Evolutionary conservation across 495 filamentous ascomycete species (phyloP).

Genomic region (Aspergillus biplanus): DNA sequence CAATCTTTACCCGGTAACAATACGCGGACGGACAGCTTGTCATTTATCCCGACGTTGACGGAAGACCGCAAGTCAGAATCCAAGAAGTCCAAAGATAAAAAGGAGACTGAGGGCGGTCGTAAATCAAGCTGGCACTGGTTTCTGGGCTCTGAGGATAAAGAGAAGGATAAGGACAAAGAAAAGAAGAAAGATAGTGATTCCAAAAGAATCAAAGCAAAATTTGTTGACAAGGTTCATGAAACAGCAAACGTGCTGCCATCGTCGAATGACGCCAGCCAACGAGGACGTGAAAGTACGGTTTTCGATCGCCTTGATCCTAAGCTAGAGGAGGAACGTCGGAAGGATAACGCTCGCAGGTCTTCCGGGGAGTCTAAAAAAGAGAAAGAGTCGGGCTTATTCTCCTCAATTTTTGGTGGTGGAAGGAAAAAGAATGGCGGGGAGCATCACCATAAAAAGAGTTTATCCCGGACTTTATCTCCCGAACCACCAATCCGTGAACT

Average conservation of each 20-base stretch:
- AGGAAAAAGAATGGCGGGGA: conserved; percentile 72
- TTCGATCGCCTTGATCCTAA: conserved; percentile 78
- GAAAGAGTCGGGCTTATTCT: conserved; percentile 79
- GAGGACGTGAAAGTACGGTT: conserved; percentile 81
- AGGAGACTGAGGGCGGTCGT: conserved; percentile 60
- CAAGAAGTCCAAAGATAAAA: conserved; percentile 66
- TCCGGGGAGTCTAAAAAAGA: conserved; percentile 83
- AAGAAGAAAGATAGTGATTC: conserved; percentile 60
- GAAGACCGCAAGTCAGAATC: conserved; percentile 68
- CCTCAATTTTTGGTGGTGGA: conserved; percentile 84
- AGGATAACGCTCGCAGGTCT: conserved; percentile 74
- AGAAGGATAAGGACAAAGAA: conserved; percentile 72
- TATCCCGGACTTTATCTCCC: conserved; percentile 76
- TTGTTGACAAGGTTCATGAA: conserved; percentile 62
- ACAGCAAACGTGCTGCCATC: conserved; percentile 78
- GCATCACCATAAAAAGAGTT: conserved; percentile 72
- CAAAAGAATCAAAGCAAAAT: conserved; percentile 64
- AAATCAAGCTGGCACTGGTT: conserved; percentile 92
- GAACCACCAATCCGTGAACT: conserved; percentile 73
- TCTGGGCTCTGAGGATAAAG: conserved; percentile 69
- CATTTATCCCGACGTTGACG: conserved; percentile 78
- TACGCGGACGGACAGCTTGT: conserved; percentile 75
- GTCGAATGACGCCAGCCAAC: conserved; percentile 68
- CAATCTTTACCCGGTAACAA: conserved; percentile 69
- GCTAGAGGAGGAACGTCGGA: conserved; percentile 81